Evolutionary conservation across 169 alveolate genomes (phyloP).

Genomic region (Cryptosporidium ubiquitum): DNA sequence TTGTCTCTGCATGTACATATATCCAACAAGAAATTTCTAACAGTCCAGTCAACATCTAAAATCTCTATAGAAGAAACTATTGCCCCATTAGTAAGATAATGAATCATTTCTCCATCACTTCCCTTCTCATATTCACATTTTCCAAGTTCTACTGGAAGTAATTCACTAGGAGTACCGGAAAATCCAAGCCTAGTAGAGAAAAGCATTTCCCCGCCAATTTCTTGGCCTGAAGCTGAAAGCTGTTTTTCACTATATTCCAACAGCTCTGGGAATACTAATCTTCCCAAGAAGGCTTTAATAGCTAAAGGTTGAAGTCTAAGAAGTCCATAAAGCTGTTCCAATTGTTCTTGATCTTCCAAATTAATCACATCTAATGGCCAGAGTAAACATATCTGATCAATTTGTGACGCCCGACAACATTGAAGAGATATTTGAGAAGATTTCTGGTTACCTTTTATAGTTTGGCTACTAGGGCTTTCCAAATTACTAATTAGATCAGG

Average conservation of each 20-base stretch:
- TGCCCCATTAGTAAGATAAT: constrained; percentile 80
- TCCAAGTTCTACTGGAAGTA: constrained; percentile 90
- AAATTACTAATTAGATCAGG: neutral
- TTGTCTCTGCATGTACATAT: constrained; percentile 53
- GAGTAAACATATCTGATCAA: constrained; percentile 49
- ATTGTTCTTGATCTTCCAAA: constrained; percentile 84
- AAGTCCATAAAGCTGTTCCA: constrained; percentile 77
- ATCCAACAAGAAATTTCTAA: constrained; percentile 18
- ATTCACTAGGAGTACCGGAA: constrained; percentile 93
- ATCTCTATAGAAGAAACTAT: constrained; percentile 77
- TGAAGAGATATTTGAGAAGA: neutral
- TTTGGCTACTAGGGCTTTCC: constrained; percentile 64
- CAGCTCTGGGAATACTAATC: constrained; percentile 84
- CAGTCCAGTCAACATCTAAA: constrained; percentile 73
- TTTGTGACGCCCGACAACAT: neutral
- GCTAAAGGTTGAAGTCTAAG: constrained; percentile 82
- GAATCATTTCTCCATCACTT: constrained; percentile 88
- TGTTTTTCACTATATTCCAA: constrained; percentile 87
- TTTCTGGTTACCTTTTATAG: neutral
- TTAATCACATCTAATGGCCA: constrained; percentile 85
- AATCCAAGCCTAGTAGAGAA: constrained; percentile 90
- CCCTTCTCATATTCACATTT: constrained; percentile 86
- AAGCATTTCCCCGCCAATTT: constrained; percentile 87
- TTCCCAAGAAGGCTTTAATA: constrained; percentile 83
- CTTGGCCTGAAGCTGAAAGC: constrained; percentile 89